Evolutionary conservation across 352 stramenopile genomes (phyloP), one percentile per base, ranked within the genome.

Genomic region (Pythium oligandrum): DNA sequence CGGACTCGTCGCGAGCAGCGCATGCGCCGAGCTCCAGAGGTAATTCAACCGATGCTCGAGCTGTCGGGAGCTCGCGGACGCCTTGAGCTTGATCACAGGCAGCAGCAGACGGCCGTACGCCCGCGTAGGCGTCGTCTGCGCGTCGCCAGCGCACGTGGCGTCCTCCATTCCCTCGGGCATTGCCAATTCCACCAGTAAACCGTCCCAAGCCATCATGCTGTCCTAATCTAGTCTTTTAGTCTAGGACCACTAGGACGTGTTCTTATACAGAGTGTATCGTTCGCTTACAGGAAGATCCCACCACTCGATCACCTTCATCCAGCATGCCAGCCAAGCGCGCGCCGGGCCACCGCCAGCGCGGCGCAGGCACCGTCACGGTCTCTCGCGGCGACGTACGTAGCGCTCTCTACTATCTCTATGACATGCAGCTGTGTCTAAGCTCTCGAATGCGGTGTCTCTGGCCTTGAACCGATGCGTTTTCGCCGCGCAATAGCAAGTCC

Each of bases 321-420:
- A 26, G 17, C 17, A 26, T 66, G 59, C 48, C 42, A 6, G 42
- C 39, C 26, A 61, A 57, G 44, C 53, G 53, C 30, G 52, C 66
- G 11, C 71, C 64, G 1, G 88, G 89, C 1, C 86, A 96, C 58
- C 80, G 83, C 6, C 88, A 96, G 63, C 87, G 85, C 48, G 89
- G 89, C 36, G 89, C 90, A 6, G 90, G 90, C 52, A 88, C 83
- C 17, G 85, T 96, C n/a, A 86, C 88, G 7, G 71, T 87, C 44
- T 95, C 85, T 2, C 71, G 68, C 40, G 87, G 86, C 30, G 87
- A 96, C 40, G 59, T 90, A 61, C 37, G 61, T 53, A 7, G 37
- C 26, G 52, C 30, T 26, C 12, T 26, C 17, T 26, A 26, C 17
- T 53, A 48, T 8, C 44, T 61, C n/a, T 40, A 12, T 62, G 30